Percentiles rank a stretch among this genome's conserved stretches.
phyloP scores from a whole-genome alignment of 2,329 filamentous ascomycete genomes.

The Trichoderma sp. region DNA sequence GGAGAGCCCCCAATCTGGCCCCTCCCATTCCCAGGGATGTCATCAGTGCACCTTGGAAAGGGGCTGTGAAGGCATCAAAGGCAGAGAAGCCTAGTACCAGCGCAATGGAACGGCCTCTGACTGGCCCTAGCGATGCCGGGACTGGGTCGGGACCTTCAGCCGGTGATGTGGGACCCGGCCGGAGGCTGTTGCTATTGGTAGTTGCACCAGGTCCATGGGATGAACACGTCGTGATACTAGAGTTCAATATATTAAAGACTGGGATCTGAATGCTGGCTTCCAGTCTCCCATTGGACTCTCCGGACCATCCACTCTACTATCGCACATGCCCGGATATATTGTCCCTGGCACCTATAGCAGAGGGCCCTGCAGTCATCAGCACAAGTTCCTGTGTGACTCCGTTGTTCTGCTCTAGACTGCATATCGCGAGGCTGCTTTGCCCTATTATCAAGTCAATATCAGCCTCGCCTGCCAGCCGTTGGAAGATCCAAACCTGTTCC shows the following conservation, averaged over 20 bases:
- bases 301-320: too few species aligned
- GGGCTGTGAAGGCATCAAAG: conserved; percentile 25
- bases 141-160: conserved; percentile 18
- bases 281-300: background rate
- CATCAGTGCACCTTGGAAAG: conserved; percentile 22
- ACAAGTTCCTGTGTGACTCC: background rate
- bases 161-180: conserved; percentile 27
- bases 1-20: background rate
- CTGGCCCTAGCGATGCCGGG: conserved; percentile 20
- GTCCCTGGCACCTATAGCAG: background rate
- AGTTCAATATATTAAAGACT: background rate
- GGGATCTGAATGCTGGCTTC: background rate
- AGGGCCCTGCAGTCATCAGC: background rate
- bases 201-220: background rate
- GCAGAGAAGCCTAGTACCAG: conserved; percentile 28
- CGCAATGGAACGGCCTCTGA: conserved; percentile 22
- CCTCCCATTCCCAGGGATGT: background rate
- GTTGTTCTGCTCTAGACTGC: background rate
- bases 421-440: background rate
- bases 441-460: background rate
- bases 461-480: conserved; percentile 3
- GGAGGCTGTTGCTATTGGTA: conserved; percentile 11
- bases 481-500: background rate
- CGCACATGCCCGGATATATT: background rate
- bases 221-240: conserved; percentile 4